Conservation (phyloP, 2,329 filamentous ascomycete species). For the Lachnellula cervina region DNA sequence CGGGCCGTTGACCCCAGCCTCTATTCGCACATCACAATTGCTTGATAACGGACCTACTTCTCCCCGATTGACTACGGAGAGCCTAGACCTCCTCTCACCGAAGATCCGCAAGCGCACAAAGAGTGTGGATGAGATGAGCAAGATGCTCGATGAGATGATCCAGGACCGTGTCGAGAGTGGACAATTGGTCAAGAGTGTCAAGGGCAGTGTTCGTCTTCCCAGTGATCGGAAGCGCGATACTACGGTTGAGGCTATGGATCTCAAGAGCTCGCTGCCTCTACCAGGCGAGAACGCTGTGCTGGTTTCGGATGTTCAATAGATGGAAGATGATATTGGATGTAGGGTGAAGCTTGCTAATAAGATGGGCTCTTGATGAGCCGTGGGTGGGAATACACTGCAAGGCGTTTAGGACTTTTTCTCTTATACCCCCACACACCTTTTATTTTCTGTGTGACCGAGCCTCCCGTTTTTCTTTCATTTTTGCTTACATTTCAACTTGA, state of each 20-base stretch:
- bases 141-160: conserved; percentile 95
- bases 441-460: conserved; percentile 11
- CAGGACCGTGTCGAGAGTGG: conserved; percentile 78
- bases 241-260: conserved; percentile 10
- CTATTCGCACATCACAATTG: conserved; percentile 26
- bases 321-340: conserved; percentile 1
- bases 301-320: conserved; percentile 11
- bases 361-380: not conserved
- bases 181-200: conserved; percentile 59
- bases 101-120: conserved; percentile 36
- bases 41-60: conserved; percentile 19
- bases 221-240: conserved; percentile 36
- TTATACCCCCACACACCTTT: conserved; percentile 21
- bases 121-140: conserved; percentile 88
- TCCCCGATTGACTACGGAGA: conserved; percentile 13
- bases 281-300: conserved; percentile 8
- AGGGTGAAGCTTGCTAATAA: not conserved
- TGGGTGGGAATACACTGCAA: not conserved
- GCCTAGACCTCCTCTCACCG: conserved; percentile 20
- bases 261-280: conserved; percentile 9
- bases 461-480: not conserved
- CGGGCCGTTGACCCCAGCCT: conserved; percentile 29
- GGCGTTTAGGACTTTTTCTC: conserved; percentile 13
- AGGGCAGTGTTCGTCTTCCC: conserved; percentile 62
- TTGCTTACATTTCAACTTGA: not conserved